phyloP scores from a whole-genome alignment of 2,329 filamentous ascomycete genomes.

The Cercospora berteroae region DNA sequence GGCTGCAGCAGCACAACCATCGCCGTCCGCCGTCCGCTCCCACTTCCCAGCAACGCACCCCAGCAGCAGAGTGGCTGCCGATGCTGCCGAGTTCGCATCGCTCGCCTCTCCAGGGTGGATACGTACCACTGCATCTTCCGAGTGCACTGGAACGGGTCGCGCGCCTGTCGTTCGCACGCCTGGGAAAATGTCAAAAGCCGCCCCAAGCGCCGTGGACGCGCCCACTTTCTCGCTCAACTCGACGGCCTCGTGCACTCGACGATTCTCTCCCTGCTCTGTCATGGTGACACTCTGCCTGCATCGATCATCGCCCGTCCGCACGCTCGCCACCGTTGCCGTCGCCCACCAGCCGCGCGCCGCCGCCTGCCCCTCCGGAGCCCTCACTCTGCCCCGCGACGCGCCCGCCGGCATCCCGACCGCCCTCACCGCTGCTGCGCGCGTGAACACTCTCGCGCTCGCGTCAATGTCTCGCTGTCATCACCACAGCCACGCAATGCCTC shows the following conservation, averaged over 20 bases:
- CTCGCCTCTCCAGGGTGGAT: neutral
- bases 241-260: neutral
- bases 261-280: neutral
- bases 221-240: neutral
- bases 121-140: neutral
- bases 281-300: slow-evolving; percentile 7
- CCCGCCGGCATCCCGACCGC: neutral
- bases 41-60: neutral
- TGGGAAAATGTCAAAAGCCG: slow-evolving; percentile 3
- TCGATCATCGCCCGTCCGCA: neutral
- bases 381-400: neutral
- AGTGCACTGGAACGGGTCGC: neutral
- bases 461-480: neutral
- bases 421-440: neutral
- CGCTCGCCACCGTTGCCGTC: neutral
- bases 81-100: neutral
- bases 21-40: neutral
- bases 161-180: neutral
- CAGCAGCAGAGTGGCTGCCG: neutral
- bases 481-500: neutral
- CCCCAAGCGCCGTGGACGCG: neutral
- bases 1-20: neutral
- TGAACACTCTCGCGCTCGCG: neutral
- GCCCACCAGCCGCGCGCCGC: neutral
- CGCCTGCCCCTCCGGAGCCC: neutral